These are phyloP conservation scores for Rosa hybrid DNA, from an alignment of 331 rosid genomes.

Conservation along the genomic window DNA sequence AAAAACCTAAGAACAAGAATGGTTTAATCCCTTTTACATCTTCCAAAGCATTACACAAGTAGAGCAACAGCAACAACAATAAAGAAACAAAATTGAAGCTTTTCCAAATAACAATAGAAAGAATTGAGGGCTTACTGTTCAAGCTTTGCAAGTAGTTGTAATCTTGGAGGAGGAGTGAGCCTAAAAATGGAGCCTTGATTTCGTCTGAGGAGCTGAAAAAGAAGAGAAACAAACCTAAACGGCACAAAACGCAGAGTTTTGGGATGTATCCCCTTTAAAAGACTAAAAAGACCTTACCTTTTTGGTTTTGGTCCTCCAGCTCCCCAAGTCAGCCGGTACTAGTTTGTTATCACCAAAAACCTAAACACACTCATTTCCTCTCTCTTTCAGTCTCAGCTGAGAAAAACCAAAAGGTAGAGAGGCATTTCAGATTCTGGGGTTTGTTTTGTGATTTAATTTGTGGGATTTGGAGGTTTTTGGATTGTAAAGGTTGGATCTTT, in stretches of 20 bases:
- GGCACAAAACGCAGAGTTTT: background rate
- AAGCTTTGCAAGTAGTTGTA: too few species aligned
- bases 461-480: background rate
- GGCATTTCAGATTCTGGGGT: background rate
- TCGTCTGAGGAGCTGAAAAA: background rate
- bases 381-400: background rate
- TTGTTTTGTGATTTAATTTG: background rate
- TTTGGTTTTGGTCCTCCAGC: background rate
- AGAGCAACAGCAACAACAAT: background rate
- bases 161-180: background rate
- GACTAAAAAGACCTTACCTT: constrained; percentile 1
- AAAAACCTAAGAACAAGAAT: too few species aligned
- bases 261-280: background rate
- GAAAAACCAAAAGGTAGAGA: background rate
- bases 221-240: background rate
- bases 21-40: background rate
- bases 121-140: background rate
- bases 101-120: background rate
- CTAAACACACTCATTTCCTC: background rate
- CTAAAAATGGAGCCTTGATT: background rate
- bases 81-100: background rate
- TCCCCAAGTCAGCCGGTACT: background rate
- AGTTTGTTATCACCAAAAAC: background rate
- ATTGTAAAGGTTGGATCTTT: background rate
- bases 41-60: background rate